Percentiles rank a stretch among this genome's conserved stretches.
These are phyloP conservation scores for Tolypocladium album DNA, from an alignment of 2,329 filamentous ascomycete species.

Conservation along the genomic window DNA sequence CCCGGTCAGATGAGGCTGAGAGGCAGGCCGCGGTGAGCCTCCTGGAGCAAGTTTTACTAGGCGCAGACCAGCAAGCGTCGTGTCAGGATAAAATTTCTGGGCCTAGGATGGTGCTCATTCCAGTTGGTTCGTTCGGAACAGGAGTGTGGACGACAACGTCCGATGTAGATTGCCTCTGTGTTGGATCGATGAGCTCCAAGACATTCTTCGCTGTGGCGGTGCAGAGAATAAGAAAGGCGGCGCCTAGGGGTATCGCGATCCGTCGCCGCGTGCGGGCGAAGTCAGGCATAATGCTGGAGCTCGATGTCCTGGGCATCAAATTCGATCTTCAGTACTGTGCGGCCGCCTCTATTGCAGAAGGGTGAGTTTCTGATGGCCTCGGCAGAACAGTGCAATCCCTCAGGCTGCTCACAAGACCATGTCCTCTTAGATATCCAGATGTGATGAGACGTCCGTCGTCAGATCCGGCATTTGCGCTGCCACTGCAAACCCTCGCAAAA, in stretches of 20 bases:
- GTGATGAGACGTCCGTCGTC: constrained; percentile 34
- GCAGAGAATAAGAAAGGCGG: constrained; percentile 40
- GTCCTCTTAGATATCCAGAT: constrained; percentile 29
- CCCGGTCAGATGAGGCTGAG: constrained; percentile 24
- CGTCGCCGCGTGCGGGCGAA: constrained; percentile 47
- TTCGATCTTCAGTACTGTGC: constrained; percentile 59
- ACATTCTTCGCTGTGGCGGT: constrained; percentile 51
- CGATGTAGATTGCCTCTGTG: constrained; percentile 55
- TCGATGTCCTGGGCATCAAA: constrained; percentile 45
- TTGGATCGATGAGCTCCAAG: constrained; percentile 48
- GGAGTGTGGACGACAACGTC: constrained; percentile 50
- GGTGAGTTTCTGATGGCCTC: constrained; percentile 13
- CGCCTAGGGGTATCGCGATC: constrained; percentile 32
- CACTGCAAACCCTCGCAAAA: constrained; percentile 45
- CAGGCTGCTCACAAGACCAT: background rate
- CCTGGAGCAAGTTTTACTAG: constrained; percentile 30
- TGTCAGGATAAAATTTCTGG: constrained; percentile 8
- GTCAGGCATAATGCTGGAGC: constrained; percentile 53
- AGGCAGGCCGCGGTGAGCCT: constrained; percentile 33
- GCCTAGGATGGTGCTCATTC: constrained; percentile 36
- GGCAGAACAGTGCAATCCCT: background rate
- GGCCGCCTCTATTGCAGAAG: constrained; percentile 42
- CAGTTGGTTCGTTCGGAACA: constrained; percentile 57
- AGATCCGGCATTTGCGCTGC: constrained; percentile 44
- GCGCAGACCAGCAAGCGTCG: constrained; percentile 12